phyloP scores from a whole-genome alignment of 257 asterid genomes.

The Solanum clarkiae region DNA sequence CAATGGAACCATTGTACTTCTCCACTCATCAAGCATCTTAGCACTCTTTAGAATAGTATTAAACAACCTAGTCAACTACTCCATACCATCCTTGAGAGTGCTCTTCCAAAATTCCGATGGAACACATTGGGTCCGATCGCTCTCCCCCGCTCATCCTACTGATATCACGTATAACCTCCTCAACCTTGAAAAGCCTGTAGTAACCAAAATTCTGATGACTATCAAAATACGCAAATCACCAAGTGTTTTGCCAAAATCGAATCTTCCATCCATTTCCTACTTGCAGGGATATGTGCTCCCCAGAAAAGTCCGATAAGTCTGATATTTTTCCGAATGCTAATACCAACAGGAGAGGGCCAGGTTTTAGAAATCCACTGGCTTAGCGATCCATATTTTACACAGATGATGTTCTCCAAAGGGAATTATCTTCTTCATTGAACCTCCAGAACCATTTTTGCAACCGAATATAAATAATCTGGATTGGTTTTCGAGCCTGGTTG shows the following conservation, averaged over 20 bases:
- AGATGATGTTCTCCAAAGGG: background rate
- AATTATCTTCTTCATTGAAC: background rate
- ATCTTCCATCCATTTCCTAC: background rate
- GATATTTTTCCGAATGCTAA: background rate
- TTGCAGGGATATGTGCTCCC: background rate
- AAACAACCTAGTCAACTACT: too few species aligned
- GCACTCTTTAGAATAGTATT: too few species aligned
- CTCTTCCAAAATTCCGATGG: too few species aligned
- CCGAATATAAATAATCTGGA: background rate
- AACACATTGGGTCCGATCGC: too few species aligned
- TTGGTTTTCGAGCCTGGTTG: background rate
- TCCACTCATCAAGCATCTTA: too few species aligned
- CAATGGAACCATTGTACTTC: too few species aligned
- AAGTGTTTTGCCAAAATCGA: background rate
- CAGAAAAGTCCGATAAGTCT: background rate
- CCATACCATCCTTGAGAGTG: too few species aligned
- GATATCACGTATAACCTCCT: too few species aligned
- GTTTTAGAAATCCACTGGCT: background rate
- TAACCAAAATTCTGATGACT: too few species aligned
- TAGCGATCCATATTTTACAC: background rate
- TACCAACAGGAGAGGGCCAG: background rate
- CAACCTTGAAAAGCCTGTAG: too few species aligned
- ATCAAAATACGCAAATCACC: background rate
- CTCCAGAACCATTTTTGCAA: background rate
- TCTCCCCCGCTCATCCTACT: too few species aligned